Conservation (phyloP, 129 eudicot genomes). For the Chrysanthemum seticuspe region DNA sequence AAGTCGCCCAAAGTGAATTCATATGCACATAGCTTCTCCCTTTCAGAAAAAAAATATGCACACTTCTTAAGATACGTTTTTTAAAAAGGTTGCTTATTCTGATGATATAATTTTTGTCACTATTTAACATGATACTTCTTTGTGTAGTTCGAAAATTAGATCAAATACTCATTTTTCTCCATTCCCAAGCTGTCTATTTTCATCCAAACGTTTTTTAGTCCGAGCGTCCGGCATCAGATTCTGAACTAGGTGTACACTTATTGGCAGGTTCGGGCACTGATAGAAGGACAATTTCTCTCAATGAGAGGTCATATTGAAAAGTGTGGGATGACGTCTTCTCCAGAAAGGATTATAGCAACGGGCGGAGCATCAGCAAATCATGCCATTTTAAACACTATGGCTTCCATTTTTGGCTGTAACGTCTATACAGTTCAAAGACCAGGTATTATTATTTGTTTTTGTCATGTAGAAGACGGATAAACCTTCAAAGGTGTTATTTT, state of each 20-base stretch:
- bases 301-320: conserved; percentile 69
- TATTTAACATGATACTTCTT: no score
- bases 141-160: no score
- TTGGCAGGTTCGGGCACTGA: conserved; percentile 56
- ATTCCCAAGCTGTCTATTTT: no score
- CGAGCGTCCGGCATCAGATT: no score
- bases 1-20: not conserved
- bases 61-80: not conserved
- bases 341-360: conserved; percentile 61
- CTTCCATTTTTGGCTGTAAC: conserved; percentile 71
- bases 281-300: conserved; percentile 74
- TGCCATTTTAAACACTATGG: conserved; percentile 43
- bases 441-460: conserved; percentile 31
- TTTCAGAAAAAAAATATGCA: not conserved
- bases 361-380: conserved; percentile 75
- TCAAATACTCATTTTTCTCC: no score
- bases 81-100: no score
- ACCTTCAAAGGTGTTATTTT: conserved; percentile 3
- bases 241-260: not conserved
- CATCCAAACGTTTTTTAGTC: no score
- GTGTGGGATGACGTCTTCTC: conserved; percentile 76
- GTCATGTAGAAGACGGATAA: not conserved
- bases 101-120: no score
- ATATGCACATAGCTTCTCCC: not conserved
- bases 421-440: conserved; percentile 61